These are phyloP conservation scores for Chaetomiaceae sp. DNA, from an alignment of 2,329 filamentous ascomycete genomes.

Conservation along the genomic window DNA sequence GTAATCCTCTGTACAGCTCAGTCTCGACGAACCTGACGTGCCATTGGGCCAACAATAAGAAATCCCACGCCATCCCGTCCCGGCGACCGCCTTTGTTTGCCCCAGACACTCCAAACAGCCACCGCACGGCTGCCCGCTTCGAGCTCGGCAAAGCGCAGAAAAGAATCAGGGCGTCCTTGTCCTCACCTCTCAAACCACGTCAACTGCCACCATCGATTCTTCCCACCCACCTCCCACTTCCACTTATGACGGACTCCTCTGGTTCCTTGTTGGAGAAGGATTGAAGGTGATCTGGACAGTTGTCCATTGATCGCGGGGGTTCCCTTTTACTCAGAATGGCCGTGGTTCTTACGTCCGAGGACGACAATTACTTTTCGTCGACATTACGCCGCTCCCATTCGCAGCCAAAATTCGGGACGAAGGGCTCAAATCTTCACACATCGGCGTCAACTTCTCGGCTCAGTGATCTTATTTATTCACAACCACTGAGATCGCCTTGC, in stretches of 20 bases:
- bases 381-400: conserved; percentile 56
- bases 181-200: background rate
- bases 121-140: background rate
- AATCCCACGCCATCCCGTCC: conserved; percentile 7
- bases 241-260: conserved; percentile 26
- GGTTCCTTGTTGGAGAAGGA: conserved; percentile 26
- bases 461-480: conserved; percentile 42
- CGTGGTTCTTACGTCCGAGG: conserved; percentile 53
- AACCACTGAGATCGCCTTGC: conserved; percentile 39
- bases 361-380: conserved; percentile 52
- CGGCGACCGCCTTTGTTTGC: conserved; percentile 21
- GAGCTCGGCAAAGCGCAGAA: conserved; percentile 5
- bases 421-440: conserved; percentile 38
- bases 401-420: conserved; percentile 50
- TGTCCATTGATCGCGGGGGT: conserved; percentile 23
- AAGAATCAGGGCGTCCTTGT: conserved; percentile 6
- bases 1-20: conserved; percentile 9
- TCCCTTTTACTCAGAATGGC: conserved; percentile 41
- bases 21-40: conserved; percentile 4
- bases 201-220: background rate
- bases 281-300: conserved; percentile 28
- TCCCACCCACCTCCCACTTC: background rate
- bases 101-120: conserved; percentile 14
- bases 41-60: background rate
- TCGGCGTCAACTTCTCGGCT: conserved; percentile 44